A percentile compares a stretch with the other conserved stretches of the same genome.
phyloP scores from a whole-genome alignment of 2,329 filamentous ascomycete genomes.

The Thelonectria discophora region DNA sequence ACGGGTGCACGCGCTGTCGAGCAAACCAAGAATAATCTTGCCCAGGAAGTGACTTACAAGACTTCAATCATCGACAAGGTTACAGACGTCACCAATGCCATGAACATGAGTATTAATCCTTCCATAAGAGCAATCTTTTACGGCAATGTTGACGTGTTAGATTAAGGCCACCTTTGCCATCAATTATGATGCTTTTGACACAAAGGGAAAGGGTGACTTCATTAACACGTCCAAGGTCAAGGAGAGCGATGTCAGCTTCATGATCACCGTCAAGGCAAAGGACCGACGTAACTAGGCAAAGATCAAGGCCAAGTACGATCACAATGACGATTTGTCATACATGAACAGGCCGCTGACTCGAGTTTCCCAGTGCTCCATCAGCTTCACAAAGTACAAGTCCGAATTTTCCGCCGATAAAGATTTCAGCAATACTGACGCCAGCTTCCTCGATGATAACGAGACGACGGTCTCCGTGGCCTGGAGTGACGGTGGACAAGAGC shows the following conservation, averaged over 20 bases:
- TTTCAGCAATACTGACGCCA: constrained; percentile 7
- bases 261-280: constrained; percentile 26
- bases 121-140: background rate
- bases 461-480: constrained; percentile 20
- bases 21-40: background rate
- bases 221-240: constrained; percentile 25
- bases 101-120: constrained; percentile 17
- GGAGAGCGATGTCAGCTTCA: constrained; percentile 16
- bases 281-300: too few relatives aligned
- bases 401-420: background rate
- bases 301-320: constrained; percentile 19
- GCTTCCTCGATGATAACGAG: constrained; percentile 19
- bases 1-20: background rate
- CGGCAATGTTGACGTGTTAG: constrained; percentile 1
- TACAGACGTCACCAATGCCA: constrained; percentile 16
- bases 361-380: background rate
- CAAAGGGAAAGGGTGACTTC: constrained; percentile 14
- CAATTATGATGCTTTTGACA: constrained; percentile 17
- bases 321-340: background rate
- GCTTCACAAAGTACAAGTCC: constrained; percentile 11
- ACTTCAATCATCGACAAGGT: constrained; percentile 21
- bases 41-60: constrained; percentile 23
- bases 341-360: background rate
- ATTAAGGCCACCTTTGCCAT: constrained; percentile 20
- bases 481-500: constrained; percentile 19